phyloP scores from a whole-genome alignment of 352 stramenopile species.

The Globisporangium ultimum region DNA sequence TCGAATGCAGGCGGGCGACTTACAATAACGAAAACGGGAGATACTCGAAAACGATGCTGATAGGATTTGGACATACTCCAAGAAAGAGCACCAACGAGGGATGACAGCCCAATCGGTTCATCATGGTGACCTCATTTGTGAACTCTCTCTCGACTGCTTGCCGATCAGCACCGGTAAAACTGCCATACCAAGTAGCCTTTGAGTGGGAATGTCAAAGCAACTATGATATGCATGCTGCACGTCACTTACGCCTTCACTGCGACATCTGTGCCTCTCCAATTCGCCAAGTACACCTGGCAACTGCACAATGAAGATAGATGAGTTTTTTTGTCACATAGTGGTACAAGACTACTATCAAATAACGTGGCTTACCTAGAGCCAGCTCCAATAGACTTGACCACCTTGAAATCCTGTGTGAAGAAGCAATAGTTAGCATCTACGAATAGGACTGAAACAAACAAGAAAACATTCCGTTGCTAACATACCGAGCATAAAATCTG shows the following conservation, averaged over 20 bases:
- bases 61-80: conserved; percentile 50
- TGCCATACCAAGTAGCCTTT: conserved; percentile 6
- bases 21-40: conserved; percentile 80
- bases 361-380: conserved; percentile 51
- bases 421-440: neutral
- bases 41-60: conserved; percentile 73
- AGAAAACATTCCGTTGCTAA: neutral
- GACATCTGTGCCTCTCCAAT: conserved; percentile 70
- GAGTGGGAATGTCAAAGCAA: neutral
- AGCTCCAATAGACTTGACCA: conserved; percentile 54
- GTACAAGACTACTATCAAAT: neutral
- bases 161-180: conserved; percentile 49
- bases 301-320: conserved; percentile 19
- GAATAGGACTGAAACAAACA: too few species aligned
- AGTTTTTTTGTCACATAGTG: neutral
- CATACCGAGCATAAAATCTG: conserved; percentile 25
- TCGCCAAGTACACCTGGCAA: conserved; percentile 73
- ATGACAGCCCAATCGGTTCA: conserved; percentile 57
- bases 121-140: conserved; percentile 72
- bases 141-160: conserved; percentile 64
- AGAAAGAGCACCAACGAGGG: conserved; percentile 72
- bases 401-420: conserved; percentile 26
- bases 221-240: neutral
- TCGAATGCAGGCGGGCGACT: conserved; percentile 6
- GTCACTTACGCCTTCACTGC: conserved; percentile 67